Base-by-base conservation (phyloP, 805 yeast species). In the Tetrapisispora phaffii region DNA sequence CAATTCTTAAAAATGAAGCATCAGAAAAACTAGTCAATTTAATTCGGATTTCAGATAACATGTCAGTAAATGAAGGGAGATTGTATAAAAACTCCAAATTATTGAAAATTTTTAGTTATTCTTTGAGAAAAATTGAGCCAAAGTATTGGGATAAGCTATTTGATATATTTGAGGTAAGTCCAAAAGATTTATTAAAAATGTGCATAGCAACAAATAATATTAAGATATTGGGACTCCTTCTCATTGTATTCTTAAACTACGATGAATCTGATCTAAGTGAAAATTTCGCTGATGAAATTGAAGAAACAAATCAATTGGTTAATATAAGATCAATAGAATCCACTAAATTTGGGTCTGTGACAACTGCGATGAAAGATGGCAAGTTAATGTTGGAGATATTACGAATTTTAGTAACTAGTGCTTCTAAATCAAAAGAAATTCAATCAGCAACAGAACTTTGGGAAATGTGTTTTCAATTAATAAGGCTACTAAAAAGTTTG, bases 401-500 rank as follows among this genome's bases (percentile, higher is more conserved):
- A 23, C 48, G 56, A 35, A 45, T 61, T 12, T 48, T 63, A 7
- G 64, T 61, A 7, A 48, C 53, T 19, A 56, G 59, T 41, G 67
- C 66, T 3, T 55, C 62, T 2, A 48, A 49, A 21, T 38, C 61
- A 1, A 39, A 50, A 4, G 59, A 55, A 23, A 46, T 47, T 13
- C 46, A 44, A 8, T 52, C 50, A 39, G 66, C 67, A 5, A 54
- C 57, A 4, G 65, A 60, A 12, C 54, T 56, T 3, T 63, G 67
- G 67, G 65, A 60, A 23, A 55, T 63, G 62, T 60, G 65, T 22
- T 60, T 63, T 47, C 67, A 63, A 41, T 44, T 63, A 28, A 52
- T 57, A 23, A 44, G 66, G 28, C 48, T 63, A 8, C 46, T 63
- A 26, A 55, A 52, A 34, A 60, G 55, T 12, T 47, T 61, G 4